A percentile compares a stretch with the other conserved stretches of the same genome.
phyloP scores from a whole-genome alignment of 2,329 filamentous ascomycete genomes.

The Fusarium compactum region DNA sequence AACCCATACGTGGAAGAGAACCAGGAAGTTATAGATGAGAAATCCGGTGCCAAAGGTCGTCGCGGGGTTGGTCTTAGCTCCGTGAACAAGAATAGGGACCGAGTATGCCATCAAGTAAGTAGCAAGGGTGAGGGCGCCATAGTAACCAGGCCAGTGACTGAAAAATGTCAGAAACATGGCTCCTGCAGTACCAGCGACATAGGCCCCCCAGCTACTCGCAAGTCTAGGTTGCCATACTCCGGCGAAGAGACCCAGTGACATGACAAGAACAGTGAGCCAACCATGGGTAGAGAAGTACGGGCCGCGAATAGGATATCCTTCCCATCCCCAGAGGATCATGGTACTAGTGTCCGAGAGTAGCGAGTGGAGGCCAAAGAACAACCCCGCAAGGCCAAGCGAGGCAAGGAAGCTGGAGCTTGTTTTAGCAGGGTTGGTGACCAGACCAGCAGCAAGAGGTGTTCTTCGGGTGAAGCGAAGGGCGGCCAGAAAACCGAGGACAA shows the following conservation, averaged over 20 bases:
- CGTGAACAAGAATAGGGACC: conserved; percentile 79
- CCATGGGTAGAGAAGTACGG: conserved; percentile 92
- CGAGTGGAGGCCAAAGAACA: conserved; percentile 92
- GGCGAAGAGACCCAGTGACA: conserved; percentile 82
- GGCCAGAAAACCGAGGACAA: conserved; percentile 80
- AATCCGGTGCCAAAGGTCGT: conserved; percentile 89
- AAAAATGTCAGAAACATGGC: conserved; percentile 82
- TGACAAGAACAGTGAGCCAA: conserved; percentile 84
- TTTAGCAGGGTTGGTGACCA: conserved; percentile 53
- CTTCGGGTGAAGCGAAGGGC: conserved; percentile 80
- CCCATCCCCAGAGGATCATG: conserved; percentile 99
- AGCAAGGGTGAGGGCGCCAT: conserved; percentile 80
- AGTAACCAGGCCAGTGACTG: conserved; percentile 89
- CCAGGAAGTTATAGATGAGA: conserved; percentile 90
- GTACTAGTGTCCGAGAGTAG: conserved; percentile 96
- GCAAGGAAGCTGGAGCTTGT: conserved; percentile 77
- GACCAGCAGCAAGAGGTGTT: conserved; percentile 61
- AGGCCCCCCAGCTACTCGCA: conserved; percentile 82
- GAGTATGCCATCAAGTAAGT: conserved; percentile 86
- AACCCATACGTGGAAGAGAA: conserved; percentile 98
- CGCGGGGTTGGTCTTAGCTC: conserved; percentile 80
- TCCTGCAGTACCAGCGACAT: conserved; percentile 80
- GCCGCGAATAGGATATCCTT: conserved; percentile 90
- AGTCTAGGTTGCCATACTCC: conserved; percentile 80
- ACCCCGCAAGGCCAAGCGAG: conserved; percentile 81